Percentiles rank a stretch among this genome's conserved stretches.
These are phyloP conservation scores for Fabrea salina DNA, from an alignment of 169 alveolate genomes.

Conservation along the genomic window DNA sequence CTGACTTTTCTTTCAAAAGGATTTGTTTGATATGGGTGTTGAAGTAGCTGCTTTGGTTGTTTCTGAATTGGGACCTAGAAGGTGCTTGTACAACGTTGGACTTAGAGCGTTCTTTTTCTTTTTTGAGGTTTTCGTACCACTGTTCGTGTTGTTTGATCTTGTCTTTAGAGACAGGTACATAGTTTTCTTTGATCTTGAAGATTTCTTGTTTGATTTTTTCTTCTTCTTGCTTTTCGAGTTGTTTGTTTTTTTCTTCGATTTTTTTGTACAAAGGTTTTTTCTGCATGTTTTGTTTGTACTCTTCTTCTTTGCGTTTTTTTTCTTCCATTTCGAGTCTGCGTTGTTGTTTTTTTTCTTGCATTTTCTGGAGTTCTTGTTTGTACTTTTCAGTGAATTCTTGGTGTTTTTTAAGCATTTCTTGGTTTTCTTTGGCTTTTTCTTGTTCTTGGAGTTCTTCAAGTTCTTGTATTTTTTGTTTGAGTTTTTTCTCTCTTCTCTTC, in stretches of 20 bases:
- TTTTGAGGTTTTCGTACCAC: not conserved
- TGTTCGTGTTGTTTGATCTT: not conserved
- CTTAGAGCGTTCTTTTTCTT: too few relatives aligned
- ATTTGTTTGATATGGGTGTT: not conserved
- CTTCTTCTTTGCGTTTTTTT: constrained; percentile 2
- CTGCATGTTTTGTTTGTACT: not conserved
- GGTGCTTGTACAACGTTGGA: too few relatives aligned
- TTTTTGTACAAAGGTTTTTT: not conserved
- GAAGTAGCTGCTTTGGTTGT: not conserved
- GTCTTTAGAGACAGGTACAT: not conserved
- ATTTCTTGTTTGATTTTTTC: not conserved
- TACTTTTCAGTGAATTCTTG: not conserved
- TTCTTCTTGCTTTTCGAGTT: not conserved
- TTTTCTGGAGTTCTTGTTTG: not conserved
- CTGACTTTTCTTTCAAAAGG: not conserved
- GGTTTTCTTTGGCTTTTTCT: not conserved
- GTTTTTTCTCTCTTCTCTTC: constrained; percentile 7
- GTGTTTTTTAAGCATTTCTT: not conserved
- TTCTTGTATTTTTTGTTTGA: not conserved
- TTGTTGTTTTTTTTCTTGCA: not conserved
- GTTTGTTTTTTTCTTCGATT: not conserved
- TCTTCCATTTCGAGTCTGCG: not conserved
- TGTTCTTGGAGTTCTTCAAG: not conserved
- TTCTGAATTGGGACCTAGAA: too few relatives aligned
- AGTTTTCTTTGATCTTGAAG: not conserved